Percentiles rank a stretch among this genome's conserved stretches.
Evolutionary conservation across 2,329 filamentous ascomycete species (phyloP).

Genomic region (Colletotrichum gigasporum): DNA sequence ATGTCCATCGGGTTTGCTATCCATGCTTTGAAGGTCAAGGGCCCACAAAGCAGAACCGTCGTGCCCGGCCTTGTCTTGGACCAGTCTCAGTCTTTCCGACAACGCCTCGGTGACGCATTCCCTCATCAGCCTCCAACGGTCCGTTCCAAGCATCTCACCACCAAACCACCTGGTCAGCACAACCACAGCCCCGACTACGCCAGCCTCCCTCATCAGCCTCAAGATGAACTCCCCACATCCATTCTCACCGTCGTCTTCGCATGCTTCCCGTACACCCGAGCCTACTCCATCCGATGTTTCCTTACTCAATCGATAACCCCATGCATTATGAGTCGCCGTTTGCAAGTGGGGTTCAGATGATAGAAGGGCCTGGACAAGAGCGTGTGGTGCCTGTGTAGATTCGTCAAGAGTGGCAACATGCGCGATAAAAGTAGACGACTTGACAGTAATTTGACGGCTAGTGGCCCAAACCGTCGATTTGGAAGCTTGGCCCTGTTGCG

Average conservation of each 20-base stretch:
- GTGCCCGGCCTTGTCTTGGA: neutral
- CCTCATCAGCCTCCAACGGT: slow-evolving; percentile 71
- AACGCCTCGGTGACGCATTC: slow-evolving; percentile 65
- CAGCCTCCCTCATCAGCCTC: slow-evolving; percentile 60
- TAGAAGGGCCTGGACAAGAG: slow-evolving; percentile 58
- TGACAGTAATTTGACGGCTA: slow-evolving; percentile 61
- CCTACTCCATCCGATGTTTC: neutral
- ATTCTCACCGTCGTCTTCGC: slow-evolving; percentile 69
- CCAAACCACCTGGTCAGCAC: slow-evolving; percentile 72
- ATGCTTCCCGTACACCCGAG: slow-evolving; percentile 56
- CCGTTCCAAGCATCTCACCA: slow-evolving; percentile 68
- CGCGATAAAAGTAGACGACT: slow-evolving; percentile 66
- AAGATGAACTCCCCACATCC: slow-evolving; percentile 67
- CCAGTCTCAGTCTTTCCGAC: slow-evolving; percentile 56
- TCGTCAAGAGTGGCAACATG: slow-evolving; percentile 55
- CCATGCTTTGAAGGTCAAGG: slow-evolving; percentile 63
- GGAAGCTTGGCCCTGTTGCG: slow-evolving; percentile 32
- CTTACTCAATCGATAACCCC: slow-evolving; percentile 55
- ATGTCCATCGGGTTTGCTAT: slow-evolving; percentile 46
- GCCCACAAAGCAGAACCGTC: slow-evolving; percentile 68
- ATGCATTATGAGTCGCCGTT: slow-evolving; percentile 67
- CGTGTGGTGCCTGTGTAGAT: slow-evolving; percentile 49
- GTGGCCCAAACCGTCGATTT: slow-evolving; percentile 54
- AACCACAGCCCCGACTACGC: slow-evolving; percentile 61
- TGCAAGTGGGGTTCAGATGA: slow-evolving; percentile 58